Evolutionary conservation across 148 eudicot species (phyloP), one percentile per base, ranked within the genome.

Genomic region (Vaccinium vitisidaea): DNA sequence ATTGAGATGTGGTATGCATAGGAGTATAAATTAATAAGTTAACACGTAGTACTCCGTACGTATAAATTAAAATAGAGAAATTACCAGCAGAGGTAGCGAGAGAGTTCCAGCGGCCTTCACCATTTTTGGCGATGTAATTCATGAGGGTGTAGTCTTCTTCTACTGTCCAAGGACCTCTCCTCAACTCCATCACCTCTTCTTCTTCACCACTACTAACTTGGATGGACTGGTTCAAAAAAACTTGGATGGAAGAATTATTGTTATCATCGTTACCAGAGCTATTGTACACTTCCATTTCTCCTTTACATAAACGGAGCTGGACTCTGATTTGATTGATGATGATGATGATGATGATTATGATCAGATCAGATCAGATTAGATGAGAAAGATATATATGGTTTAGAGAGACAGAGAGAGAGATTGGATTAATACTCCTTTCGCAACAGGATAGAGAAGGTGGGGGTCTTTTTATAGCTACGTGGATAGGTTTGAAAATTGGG

Each of bases 31-130:
- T 36, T 36, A 36, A 36, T 36, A 36, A 36, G 39, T 36, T 43
- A 43, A 43, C 0, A 43, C 6, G 6, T 43, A 43, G 46, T 43
- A 43, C 7, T 43, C 5, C 5, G n/a, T 43, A 15, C 12, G 46
- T 36, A 53, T 8, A 76, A 9, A 65, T 52, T 11, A 1, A 36
- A 36, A 36, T 36, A 36, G 39, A 36, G 39, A 36, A 53, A 77
- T 83, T 87, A 96, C 99, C 99, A 46, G 98, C 96, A 39, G 89
- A 92, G 39, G 93, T 91, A 18, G 99, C 98, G 18, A 97, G 98
- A 58, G 98, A 93, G 80, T 97, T 97, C 99, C 98, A 97, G 3
- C 95, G 93, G 63, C 98, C 99, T 90, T 97, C 99, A 6, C 98
- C 98, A 25, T 95, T 93, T 11, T 85, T 84, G 11, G 94, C 88